Evolutionary conservation across 768 basidiomycete genomes (phyloP).

Genomic region (Agrocybe praecox): DNA sequence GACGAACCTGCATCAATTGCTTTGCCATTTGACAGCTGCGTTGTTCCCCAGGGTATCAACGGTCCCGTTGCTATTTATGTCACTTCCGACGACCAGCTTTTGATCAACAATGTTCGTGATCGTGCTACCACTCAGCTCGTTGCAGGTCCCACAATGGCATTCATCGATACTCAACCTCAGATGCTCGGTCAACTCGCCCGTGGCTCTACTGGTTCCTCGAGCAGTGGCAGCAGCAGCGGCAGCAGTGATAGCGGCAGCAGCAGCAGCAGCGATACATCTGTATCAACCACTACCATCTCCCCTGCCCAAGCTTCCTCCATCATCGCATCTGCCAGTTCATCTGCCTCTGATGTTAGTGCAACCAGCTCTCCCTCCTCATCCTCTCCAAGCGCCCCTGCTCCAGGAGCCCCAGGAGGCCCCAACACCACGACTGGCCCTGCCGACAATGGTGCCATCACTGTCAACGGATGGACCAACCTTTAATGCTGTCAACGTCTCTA

Average conservation of each 20-base stretch:
- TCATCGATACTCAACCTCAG: constrained; percentile 64
- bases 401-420: constrained; percentile 31
- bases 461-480: constrained; percentile 45
- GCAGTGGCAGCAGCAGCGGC: constrained; percentile 9
- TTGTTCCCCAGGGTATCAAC: constrained; percentile 67
- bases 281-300: constrained; percentile 30
- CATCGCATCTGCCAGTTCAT: constrained; percentile 25
- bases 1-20: constrained; percentile 55
- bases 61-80: constrained; percentile 77
- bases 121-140: constrained; percentile 56
- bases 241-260: constrained; percentile 6
- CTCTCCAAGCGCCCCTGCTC: constrained; percentile 19
- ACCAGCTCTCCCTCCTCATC: constrained; percentile 18
- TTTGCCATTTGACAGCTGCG: constrained; percentile 61
- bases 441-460: constrained; percentile 42
- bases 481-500: not conserved
- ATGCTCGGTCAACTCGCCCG: constrained; percentile 50
- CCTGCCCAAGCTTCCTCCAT: constrained; percentile 38
- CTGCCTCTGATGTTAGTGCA: constrained; percentile 17
- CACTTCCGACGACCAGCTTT: constrained; percentile 62
- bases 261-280: constrained; percentile 10
- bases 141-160: constrained; percentile 72
- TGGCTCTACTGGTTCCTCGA: constrained; percentile 3
- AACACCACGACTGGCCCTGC: constrained; percentile 44
- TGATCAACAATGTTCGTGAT: constrained; percentile 62